These are phyloP conservation scores for Sclerotinia subarctica DNA, from an alignment of 2,329 filamentous ascomycete species.

Conservation along the genomic window DNA sequence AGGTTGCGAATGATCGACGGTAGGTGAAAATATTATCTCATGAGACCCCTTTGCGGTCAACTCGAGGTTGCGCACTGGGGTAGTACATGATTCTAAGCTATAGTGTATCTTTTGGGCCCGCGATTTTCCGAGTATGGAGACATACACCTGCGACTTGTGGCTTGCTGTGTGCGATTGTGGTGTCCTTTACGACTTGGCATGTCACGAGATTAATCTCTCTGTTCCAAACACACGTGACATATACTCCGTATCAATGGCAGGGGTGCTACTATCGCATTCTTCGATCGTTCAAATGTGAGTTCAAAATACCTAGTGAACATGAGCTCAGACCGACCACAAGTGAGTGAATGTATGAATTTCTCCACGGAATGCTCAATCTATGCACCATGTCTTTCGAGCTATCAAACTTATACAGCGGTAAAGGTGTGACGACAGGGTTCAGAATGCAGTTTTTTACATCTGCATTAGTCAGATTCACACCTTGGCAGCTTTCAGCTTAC, in stretches of 20 bases:
- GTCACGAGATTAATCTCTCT: not conserved
- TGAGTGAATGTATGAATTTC: not conserved
- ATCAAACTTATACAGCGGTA: not conserved
- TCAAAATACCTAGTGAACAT: not conserved
- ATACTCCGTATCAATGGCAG: not conserved
- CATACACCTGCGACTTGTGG: too few relatives aligned
- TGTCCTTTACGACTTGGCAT: too few relatives aligned
- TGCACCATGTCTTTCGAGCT: not conserved
- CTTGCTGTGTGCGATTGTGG: not conserved
- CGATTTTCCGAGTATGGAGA: too few relatives aligned
- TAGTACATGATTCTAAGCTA: too few relatives aligned
- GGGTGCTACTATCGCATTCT: not conserved
- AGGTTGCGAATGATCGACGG: too few relatives aligned
- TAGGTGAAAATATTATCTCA: not conserved
- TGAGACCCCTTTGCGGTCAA: too few relatives aligned
- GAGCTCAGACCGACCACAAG: not conserved
- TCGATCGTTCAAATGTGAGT: too few relatives aligned
- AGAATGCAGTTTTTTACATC: not conserved
- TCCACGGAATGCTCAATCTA: not conserved
- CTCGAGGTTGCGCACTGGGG: not conserved
- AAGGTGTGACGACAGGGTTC: not conserved
- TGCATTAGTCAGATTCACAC: not conserved
- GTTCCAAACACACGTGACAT: not conserved
- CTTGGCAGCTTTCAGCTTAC: conserved; percentile 12
- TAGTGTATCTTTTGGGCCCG: not conserved